phyloP scores from a whole-genome alignment of 306 rosid species.

The Senna tora region DNA sequence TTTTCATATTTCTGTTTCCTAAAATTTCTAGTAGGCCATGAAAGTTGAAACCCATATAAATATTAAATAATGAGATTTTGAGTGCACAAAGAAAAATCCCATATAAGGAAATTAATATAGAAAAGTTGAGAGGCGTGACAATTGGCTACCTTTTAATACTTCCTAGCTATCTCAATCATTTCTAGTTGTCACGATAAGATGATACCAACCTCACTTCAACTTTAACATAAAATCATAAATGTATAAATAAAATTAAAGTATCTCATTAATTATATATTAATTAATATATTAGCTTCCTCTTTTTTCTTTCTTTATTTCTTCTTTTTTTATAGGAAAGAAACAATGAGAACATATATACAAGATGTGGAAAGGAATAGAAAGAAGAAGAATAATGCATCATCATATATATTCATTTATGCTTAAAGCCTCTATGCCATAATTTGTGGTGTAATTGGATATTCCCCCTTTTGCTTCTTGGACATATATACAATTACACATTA shows the following conservation, averaged over 20 bases:
- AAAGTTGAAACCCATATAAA: too few relatives aligned
- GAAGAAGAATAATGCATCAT: conserved; percentile 16
- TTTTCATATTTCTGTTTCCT: not conserved
- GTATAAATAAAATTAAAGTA: not conserved
- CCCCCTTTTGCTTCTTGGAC: not conserved
- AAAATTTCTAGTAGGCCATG: too few relatives aligned
- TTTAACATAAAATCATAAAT: not conserved
- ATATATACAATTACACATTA: too few relatives aligned
- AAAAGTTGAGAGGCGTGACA: not conserved
- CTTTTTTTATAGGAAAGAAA: not conserved
- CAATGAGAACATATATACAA: not conserved
- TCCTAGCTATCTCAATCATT: conserved; percentile 32
- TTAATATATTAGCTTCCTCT: not conserved
- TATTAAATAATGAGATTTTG: not conserved
- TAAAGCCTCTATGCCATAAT: not conserved
- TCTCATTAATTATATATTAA: not conserved
- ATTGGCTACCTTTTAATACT: not conserved
- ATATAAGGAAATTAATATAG: not conserved
- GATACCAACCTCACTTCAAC: conserved; percentile 20
- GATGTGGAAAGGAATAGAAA: not conserved
- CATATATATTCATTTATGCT: not conserved
- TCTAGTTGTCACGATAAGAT: conserved; percentile 32
- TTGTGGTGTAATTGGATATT: not conserved
- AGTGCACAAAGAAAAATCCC: not conserved
- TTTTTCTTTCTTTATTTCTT: not conserved